Evolutionary conservation across 495 filamentous ascomycete genomes (phyloP).

Genomic region (Penicillium verhagenii): DNA sequence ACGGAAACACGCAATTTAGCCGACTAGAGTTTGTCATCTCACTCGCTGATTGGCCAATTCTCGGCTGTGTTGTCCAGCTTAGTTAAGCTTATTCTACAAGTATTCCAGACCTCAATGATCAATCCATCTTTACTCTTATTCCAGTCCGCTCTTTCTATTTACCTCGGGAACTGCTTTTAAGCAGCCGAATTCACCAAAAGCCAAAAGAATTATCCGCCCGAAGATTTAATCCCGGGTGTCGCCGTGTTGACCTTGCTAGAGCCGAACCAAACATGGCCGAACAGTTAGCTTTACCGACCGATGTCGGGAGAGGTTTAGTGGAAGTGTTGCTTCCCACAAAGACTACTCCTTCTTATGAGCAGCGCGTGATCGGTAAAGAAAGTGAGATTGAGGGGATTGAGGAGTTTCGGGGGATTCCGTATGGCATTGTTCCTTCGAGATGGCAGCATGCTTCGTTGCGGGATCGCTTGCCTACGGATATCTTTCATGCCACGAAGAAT

Average conservation of each 20-base stretch:
- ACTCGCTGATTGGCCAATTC: not conserved
- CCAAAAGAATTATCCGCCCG: not conserved
- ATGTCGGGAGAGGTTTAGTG: not conserved
- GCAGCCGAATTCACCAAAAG: not conserved
- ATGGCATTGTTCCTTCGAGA: not conserved
- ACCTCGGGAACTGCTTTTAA: not conserved
- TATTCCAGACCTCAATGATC: not conserved
- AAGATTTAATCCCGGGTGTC: not conserved
- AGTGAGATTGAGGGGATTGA: not conserved
- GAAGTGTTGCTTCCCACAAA: not conserved
- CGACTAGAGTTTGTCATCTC: not conserved
- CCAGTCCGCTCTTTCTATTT: not conserved
- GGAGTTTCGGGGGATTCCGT: not conserved
- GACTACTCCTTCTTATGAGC: not conserved
- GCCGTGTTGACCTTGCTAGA: not conserved
- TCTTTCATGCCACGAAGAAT: not conserved
- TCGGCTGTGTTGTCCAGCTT: not conserved
- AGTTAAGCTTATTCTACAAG: not conserved
- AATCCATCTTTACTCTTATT: no score
- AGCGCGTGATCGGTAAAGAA: not conserved
- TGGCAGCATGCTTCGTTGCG: not conserved
- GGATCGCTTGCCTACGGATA: not conserved
- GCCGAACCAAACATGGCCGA: not conserved
- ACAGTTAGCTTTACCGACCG: not conserved
- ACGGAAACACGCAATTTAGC: not conserved